A percentile compares a stretch with the other conserved stretches of the same genome.
Conservation (phyloP, 2,329 filamentous ascomycete species). For the Elsinoe arachidis region DNA sequence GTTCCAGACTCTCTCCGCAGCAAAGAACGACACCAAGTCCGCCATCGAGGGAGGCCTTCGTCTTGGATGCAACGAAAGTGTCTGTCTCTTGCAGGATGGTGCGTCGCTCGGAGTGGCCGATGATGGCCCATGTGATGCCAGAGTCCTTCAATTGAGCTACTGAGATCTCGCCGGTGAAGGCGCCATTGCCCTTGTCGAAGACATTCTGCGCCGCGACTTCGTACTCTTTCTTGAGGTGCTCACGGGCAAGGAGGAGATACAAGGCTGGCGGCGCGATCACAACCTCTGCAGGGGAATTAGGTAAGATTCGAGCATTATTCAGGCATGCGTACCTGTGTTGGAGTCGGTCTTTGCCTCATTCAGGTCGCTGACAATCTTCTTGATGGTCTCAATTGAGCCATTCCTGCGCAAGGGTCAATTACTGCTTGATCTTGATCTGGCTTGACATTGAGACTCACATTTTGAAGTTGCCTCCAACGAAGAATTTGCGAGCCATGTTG, state of each 20-base stretch:
- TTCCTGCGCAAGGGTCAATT: slow-evolving; percentile 56
- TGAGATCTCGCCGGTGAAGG: slow-evolving; percentile 93
- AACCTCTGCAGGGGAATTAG: slow-evolving; percentile 57
- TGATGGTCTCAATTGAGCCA: slow-evolving; percentile 81
- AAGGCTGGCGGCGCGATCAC: slow-evolving; percentile 85
- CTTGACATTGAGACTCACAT: slow-evolving; percentile 51
- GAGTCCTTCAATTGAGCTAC: slow-evolving; percentile 84
- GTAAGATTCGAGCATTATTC: background rate
- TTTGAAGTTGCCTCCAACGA: slow-evolving; percentile 91
- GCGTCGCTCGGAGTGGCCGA: slow-evolving; percentile 92
- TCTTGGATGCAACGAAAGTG: slow-evolving; percentile 79
- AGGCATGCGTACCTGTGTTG: slow-evolving; percentile 54
- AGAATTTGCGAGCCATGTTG: slow-evolving; percentile 35
- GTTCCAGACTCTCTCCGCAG: slow-evolving; percentile 35
- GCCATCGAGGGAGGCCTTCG: slow-evolving; percentile 81
- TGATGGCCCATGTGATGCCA: slow-evolving; percentile 79
- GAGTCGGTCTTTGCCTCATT: slow-evolving; percentile 76
- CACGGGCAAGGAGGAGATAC: slow-evolving; percentile 81
- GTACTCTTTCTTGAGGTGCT: slow-evolving; percentile 65
- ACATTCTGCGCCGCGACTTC: slow-evolving; percentile 94
- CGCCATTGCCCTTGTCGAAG: slow-evolving; percentile 60
- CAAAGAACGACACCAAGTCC: slow-evolving; percentile 91
- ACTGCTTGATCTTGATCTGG: slow-evolving; percentile 4
- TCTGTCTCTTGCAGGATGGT: slow-evolving; percentile 82
- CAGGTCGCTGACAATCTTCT: slow-evolving; percentile 79